A percentile compares a stretch with the other conserved stretches of the same genome.
phyloP scores from a whole-genome alignment of 73 alveolate genomes.

The Paramecium tetraurelia region DNA sequence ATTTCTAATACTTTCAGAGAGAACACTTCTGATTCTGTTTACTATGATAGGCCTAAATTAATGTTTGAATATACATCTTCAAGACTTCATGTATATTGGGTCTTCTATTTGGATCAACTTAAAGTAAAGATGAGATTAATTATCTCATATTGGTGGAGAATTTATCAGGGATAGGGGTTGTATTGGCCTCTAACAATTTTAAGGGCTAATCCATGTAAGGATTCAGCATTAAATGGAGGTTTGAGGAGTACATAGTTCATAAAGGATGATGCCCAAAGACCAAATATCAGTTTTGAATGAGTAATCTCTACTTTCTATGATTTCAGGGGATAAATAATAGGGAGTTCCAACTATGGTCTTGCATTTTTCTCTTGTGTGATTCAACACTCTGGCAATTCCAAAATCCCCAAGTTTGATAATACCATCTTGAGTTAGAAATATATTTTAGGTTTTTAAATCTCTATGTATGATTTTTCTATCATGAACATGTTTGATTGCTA shows the following conservation, averaged over 20 bases:
- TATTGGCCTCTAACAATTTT: slow-evolving; percentile 84
- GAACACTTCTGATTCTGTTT: slow-evolving; percentile 74
- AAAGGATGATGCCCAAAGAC: slow-evolving; percentile 88
- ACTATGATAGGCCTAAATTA: slow-evolving; percentile 61
- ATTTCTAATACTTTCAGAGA: slow-evolving; percentile 72
- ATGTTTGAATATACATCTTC: slow-evolving; percentile 44
- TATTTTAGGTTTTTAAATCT: slow-evolving; percentile 87
- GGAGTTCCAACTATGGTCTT: slow-evolving; percentile 93
- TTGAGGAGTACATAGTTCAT: slow-evolving; percentile 88
- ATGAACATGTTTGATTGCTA: slow-evolving; percentile 94
- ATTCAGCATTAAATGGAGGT: slow-evolving; percentile 93
- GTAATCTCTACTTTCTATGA: slow-evolving; percentile 84
- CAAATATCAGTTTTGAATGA: slow-evolving; percentile 86
- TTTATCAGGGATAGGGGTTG: slow-evolving; percentile 75
- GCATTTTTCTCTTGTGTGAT: slow-evolving; percentile 84
- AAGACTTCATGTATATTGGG: slow-evolving; percentile 84
- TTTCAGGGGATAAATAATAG: slow-evolving; percentile 94
- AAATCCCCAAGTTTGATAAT: slow-evolving; percentile 93
- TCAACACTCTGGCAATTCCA: slow-evolving; percentile 88
- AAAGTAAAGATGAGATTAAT: slow-evolving; percentile 69
- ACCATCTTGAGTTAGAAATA: slow-evolving; percentile 79
- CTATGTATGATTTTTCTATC: slow-evolving; percentile 91
- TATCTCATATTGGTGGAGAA: slow-evolving; percentile 72
- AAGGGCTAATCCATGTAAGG: slow-evolving; percentile 80
- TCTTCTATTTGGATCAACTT: slow-evolving; percentile 81